phyloP scores from a whole-genome alignment of 768 basidiomycete species.

The Lactarius akahatsu region DNA sequence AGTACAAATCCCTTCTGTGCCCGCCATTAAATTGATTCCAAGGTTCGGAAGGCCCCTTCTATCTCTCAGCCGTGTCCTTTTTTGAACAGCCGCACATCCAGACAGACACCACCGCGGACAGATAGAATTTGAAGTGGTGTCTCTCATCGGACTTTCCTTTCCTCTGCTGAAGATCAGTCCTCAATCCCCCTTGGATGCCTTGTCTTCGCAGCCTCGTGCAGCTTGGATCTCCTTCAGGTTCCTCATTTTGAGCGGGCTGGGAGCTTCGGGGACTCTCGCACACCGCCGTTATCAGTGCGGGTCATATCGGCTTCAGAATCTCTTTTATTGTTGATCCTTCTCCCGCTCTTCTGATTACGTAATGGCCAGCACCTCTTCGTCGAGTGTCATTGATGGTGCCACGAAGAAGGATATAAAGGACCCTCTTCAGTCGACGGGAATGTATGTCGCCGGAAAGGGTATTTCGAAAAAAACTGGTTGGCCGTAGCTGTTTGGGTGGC shows the following conservation, averaged over 20 bases:
- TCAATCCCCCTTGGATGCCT: not conserved
- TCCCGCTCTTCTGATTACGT: not conserved
- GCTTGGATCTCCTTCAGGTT: not conserved
- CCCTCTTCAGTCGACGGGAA: no score
- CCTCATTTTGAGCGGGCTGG: not conserved
- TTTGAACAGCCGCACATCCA: not conserved
- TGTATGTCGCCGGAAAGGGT: not conserved
- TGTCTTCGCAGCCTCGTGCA: not conserved
- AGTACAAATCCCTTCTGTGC: not conserved
- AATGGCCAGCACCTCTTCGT: not conserved
- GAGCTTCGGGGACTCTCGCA: not conserved
- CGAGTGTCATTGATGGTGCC: not conserved
- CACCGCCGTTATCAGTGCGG: not conserved
- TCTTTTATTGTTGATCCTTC: not conserved
- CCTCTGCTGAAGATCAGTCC: not conserved
- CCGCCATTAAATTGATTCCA: not conserved
- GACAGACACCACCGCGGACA: no score
- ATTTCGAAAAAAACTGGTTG: no score
- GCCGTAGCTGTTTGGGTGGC: no score
- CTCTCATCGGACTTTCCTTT: no score
- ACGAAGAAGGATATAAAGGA: no score
- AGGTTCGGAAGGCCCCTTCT: not conserved
- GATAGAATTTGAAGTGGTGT: not conserved
- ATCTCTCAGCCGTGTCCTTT: not conserved
- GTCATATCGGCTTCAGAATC: not conserved